Base-by-base conservation (phyloP, 345 rosid species). In the Aquilaria malaccensis region DNA sequence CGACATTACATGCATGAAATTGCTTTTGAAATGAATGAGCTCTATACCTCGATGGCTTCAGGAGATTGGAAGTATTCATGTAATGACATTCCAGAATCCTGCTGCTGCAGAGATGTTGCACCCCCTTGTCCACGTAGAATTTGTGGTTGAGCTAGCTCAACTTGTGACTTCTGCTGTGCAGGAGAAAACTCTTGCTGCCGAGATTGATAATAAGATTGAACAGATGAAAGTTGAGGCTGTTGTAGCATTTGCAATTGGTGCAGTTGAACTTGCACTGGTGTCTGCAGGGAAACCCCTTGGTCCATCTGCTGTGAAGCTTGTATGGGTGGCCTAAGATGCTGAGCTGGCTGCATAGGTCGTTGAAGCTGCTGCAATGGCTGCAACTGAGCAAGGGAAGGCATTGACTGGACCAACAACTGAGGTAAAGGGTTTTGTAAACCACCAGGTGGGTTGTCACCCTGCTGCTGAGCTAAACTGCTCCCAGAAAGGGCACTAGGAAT, bases 11-110 rank as follows among this genome's bases (percentile, higher is more conserved):
- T 37, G 43, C 7, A 37, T 37, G 43, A 9, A 37, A 5, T 37
- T 37, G 5, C 43, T 37, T 37, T 5, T 37, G 43, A 37, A 4
- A 37, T 37, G 7, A 3, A 37, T 37, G 43, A 37, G 5, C 31
- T 43, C 62, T 57, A 37, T 73, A 94, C 96, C 93, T 93, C 85
- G 66, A 94, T 94, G 65, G 96, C 95, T 86, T 90, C 89, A 56
- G 96, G 97, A 66, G 92, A 93, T 76, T 82, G 82, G 70, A 94
- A 86, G 72, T 77, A 90, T 70, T 94, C 99, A 2, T 88, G 85
- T 55, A 94, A 76, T 54, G 97, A 88, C 84, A 88, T 82, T 74
- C 90, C 97, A 45, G 84, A 62, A 56, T 88, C 97, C 69, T 82
- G 84, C 60, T 77, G 88, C 73, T 70, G 90, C 76, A 83, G 86